phyloP scores from a whole-genome alignment of 2,329 filamentous ascomycete species.

The Hypoxylon sp. region DNA sequence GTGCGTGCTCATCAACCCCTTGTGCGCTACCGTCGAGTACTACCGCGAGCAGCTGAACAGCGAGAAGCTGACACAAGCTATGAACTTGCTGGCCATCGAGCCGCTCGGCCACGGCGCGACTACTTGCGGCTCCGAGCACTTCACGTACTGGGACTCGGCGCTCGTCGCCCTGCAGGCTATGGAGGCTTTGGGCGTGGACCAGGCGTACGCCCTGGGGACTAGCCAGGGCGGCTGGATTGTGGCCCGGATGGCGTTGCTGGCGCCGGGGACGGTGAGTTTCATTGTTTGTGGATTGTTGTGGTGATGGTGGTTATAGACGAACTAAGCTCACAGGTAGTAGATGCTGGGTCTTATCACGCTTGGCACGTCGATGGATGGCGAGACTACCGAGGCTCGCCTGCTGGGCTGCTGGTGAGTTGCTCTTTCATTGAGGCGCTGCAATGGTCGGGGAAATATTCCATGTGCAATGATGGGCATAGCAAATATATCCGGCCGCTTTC shows the following conservation, averaged over 20 bases:
- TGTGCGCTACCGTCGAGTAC: constrained; percentile 65
- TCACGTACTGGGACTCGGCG: constrained; percentile 70
- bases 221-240: constrained; percentile 69
- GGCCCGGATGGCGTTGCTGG: constrained; percentile 66
- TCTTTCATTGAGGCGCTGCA: background rate
- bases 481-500: background rate
- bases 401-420: constrained; percentile 62
- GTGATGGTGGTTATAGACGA: background rate
- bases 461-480: background rate
- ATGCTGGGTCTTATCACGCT: constrained; percentile 65
- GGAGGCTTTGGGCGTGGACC: constrained; percentile 63
- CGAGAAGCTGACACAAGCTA: constrained; percentile 57
- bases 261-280: constrained; percentile 59
- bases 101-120: constrained; percentile 68
- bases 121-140: constrained; percentile 60
- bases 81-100: constrained; percentile 68
- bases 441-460: background rate
- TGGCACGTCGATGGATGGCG: constrained; percentile 68
- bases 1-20: constrained; percentile 66
- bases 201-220: constrained; percentile 66
- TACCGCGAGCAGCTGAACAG: constrained; percentile 63
- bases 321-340: constrained; percentile 48
- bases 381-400: constrained; percentile 62
- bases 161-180: constrained; percentile 70
- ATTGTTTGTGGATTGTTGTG: background rate